Evolutionary conservation across 495 filamentous ascomycete species (phyloP), one percentile per base, ranked within the genome.

Genomic region (Hypoxylon intermedium): DNA sequence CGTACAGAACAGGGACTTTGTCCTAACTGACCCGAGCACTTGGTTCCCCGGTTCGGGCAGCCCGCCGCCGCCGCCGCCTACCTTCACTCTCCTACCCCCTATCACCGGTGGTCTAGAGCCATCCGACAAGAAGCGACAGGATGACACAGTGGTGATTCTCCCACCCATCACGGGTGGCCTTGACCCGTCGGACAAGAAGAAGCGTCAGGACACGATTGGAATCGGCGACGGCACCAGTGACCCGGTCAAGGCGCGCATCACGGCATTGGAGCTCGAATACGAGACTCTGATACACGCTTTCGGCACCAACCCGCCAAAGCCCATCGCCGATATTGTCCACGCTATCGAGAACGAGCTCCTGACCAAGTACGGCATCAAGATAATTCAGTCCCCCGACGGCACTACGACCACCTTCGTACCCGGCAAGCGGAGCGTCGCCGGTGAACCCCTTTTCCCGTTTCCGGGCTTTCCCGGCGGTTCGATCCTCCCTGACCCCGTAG

Each of bases 401-500:
- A 73, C 73, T 44, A 70, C 36, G 7, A 75, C 72, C 24, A 72
- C 54, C 48, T 71, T 74, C 61, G 71, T 71, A 11, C 72, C 72
- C n/a, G 64, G 58, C 30, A 73, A 75, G 63, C 71, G 69, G 46
- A 58, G 65, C 50, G 46, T 56, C 34, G 56, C 59, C 67, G 61
- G 48, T 26, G 67, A 68, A 18, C 62, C 72, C 11, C 41, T 70
- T 33, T 40, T 47, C 13, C 56, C 62, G 1, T 9, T 24, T 0
- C 62, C 62, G 4, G 28, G 15, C 13, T 42, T 73, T 36, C 72
- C 71, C 40, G 67, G 67, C 9, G 67, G 64, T 6, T 40, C 58
- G 40, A 45, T 75, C 24, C 52, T 23, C 18, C 74, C 74, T 15
- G 69, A 72, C 53, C 66, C 71, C 19, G 58, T 63, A 12, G 42